These are phyloP conservation scores for Plasmodium berghei DNA, from an alignment of 169 alveolate genomes.

Conservation along the genomic window DNA sequence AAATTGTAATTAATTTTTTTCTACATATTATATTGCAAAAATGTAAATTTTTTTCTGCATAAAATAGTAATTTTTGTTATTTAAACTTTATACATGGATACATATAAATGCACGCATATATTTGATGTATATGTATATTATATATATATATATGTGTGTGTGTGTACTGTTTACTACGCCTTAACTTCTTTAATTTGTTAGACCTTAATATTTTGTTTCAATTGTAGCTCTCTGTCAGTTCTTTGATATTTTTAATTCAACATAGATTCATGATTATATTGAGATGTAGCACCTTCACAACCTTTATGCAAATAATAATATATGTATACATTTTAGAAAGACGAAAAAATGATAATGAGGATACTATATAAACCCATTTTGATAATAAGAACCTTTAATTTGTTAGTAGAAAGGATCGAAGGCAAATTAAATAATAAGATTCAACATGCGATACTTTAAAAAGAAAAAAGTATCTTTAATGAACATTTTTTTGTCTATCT, in stretches of 20 bases:
- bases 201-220: background rate
- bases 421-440: background rate
- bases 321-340: background rate
- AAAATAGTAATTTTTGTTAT: slow-evolving; percentile 40
- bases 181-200: background rate
- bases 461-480: background rate
- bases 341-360: slow-evolving; percentile 3
- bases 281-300: background rate
- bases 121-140: no score
- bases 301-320: background rate
- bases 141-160: background rate
- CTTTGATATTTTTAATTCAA: background rate
- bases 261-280: background rate
- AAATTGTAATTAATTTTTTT: slow-evolving; percentile 29
- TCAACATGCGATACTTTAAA: no score
- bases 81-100: slow-evolving; percentile 23
- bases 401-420: background rate
- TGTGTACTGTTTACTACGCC: background rate
- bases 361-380: slow-evolving; percentile 1
- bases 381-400: slow-evolving; percentile 12
- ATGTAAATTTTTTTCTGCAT: slow-evolving; percentile 20
- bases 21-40: slow-evolving; percentile 1
- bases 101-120: slow-evolving; percentile 2
- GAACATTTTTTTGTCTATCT: background rate
- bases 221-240: background rate